phyloP scores from a whole-genome alignment of 2,329 filamentous ascomycete genomes.

The Fusarium luffae region DNA sequence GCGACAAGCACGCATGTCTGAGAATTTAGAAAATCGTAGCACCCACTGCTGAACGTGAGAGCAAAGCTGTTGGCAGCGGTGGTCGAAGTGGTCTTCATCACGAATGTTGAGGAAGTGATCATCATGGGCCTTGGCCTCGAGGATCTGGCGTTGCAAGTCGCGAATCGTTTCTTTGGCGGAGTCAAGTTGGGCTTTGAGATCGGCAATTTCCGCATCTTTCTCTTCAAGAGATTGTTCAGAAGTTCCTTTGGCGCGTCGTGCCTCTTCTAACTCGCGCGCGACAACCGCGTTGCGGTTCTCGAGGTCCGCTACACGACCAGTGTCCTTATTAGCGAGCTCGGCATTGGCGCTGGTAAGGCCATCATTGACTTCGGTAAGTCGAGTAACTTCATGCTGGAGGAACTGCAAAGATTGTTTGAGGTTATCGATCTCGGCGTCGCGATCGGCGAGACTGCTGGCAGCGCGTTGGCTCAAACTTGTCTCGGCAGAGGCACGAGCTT shows the following conservation, averaged over 20 bases:
- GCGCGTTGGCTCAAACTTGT: conserved; percentile 72
- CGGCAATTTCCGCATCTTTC: conserved; percentile 85
- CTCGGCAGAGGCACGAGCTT: conserved; percentile 78
- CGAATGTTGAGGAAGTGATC: conserved; percentile 79
- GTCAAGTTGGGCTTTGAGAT: conserved; percentile 81
- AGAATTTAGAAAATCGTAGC: conserved; percentile 96
- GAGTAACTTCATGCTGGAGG: conserved; percentile 82
- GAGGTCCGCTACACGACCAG: conserved; percentile 74
- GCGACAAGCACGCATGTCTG: conserved; percentile 88
- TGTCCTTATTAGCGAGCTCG: conserved; percentile 80
- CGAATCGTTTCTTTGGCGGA: conserved; percentile 73
- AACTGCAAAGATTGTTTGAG: conserved; percentile 82
- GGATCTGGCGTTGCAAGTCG: conserved; percentile 63
- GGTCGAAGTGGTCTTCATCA: conserved; percentile 96
- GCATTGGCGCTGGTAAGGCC: conserved; percentile 81
- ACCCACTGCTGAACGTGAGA: conserved; percentile 98
- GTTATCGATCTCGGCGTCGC: conserved; percentile 86
- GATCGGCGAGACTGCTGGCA: conserved; percentile 78
- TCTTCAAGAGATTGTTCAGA: conserved; percentile 75
- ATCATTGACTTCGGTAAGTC: conserved; percentile 85
- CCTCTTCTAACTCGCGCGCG: conserved; percentile 74
- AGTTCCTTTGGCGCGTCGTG: conserved; percentile 71
- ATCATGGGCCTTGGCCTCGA: conserved; percentile 69
- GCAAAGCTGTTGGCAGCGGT: conserved; percentile 92
- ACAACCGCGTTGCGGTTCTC: conserved; percentile 74